phyloP scores from a whole-genome alignment of 306 rosid genomes.

The Glycine soja region DNA sequence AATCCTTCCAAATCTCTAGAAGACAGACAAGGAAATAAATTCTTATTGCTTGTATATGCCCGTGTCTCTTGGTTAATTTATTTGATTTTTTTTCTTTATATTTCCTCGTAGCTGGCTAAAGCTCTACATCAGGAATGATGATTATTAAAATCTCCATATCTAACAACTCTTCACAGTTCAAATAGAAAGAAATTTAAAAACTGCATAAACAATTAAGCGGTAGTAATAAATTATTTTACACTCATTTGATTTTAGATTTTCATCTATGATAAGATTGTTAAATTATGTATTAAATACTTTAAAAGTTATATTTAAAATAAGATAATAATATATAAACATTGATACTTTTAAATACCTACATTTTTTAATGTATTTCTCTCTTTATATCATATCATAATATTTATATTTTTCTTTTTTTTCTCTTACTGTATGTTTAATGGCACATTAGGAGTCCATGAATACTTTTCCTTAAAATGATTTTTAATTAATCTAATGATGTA shows the following conservation, averaged over 20 bases:
- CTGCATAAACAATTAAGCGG: too few species aligned
- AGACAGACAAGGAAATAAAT: background rate
- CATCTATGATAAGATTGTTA: background rate
- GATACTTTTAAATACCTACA: too few species aligned
- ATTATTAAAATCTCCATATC: background rate
- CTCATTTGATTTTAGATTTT: background rate
- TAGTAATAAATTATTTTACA: too few species aligned
- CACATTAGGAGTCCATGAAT: too few species aligned
- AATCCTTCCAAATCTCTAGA: constrained; percentile 1
- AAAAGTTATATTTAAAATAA: background rate
- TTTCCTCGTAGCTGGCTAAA: background rate
- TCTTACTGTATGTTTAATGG: too few species aligned
- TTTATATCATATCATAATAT: background rate
- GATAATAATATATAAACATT: background rate
- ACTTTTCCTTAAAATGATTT: too few species aligned
- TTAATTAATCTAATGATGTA: too few species aligned
- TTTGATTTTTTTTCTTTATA: background rate
- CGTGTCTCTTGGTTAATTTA: background rate
- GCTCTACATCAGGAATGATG: background rate
- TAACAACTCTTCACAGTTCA: background rate
- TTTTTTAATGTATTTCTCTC: too few species aligned
- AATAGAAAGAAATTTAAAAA: background rate
- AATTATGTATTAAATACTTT: too few species aligned
- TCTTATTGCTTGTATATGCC: background rate
- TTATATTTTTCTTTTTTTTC: too few species aligned